phyloP scores from a whole-genome alignment of 768 basidiomycete genomes.

The Naganishia vaughanmartiniae region DNA sequence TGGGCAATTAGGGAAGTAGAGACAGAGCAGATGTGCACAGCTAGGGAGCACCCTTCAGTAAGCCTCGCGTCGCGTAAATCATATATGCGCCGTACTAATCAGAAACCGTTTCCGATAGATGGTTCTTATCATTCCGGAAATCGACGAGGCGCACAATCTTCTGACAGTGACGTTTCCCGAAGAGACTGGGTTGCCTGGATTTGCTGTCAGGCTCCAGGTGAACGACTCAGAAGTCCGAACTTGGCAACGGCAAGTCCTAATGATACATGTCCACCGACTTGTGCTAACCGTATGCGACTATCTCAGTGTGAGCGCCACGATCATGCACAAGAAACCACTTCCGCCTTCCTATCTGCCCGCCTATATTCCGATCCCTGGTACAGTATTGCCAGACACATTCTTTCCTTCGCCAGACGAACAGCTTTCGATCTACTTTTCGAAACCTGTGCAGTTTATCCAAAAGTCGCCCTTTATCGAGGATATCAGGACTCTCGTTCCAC shows the following conservation, averaged over 20 bases:
- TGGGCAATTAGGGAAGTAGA: constrained; percentile 24
- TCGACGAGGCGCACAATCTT: constrained; percentile 11
- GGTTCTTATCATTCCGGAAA: constrained; percentile 25
- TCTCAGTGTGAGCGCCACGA: constrained; percentile 18
- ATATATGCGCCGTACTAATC: not conserved
- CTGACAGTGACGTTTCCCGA: constrained; percentile 25
- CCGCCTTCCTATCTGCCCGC: constrained; percentile 16
- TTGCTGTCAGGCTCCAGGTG: constrained; percentile 8
- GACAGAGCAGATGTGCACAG: constrained; percentile 22
- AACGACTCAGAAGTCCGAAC: constrained; percentile 1
- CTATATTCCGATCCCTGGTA: not conserved
- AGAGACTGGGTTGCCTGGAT: constrained; percentile 19
- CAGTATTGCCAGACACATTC: not conserved
- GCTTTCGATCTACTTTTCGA: constrained; percentile 22
- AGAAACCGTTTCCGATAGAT: not conserved
- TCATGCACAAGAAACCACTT: constrained; percentile 25
- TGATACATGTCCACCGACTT: not conserved
- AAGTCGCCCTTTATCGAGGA: constrained; percentile 7
- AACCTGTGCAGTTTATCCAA: constrained; percentile 17
- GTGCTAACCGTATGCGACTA: not conserved
- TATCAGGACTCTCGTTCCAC: not conserved
- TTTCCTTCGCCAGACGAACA: constrained; percentile 13
- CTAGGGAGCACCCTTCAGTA: constrained; percentile 22
- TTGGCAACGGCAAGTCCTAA: constrained; percentile 16
- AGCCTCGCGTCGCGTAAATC: not conserved